Conservation (phyloP, 2,329 filamentous ascomycete species). For the Exutisphaerella laricina region DNA sequence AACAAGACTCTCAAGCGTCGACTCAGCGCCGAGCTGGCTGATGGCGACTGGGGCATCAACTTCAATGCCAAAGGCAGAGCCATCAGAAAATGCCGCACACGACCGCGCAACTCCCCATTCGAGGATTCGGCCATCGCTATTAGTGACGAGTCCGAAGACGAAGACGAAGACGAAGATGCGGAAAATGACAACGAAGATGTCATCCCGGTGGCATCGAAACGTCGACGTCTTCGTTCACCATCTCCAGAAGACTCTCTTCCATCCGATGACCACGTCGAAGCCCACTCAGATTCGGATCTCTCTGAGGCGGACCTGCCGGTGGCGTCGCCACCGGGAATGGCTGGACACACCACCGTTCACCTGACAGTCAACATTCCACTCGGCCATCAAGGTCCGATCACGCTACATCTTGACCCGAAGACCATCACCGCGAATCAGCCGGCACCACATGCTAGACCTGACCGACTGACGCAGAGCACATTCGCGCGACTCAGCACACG, state of each 20-base stretch:
- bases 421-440: slow-evolving; percentile 8
- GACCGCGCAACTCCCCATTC: slow-evolving; percentile 35
- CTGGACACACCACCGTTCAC: slow-evolving; percentile 28
- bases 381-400: slow-evolving; percentile 42
- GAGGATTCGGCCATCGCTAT: slow-evolving; percentile 37
- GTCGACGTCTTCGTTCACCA: slow-evolving; percentile 31
- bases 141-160: slow-evolving; percentile 32
- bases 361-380: slow-evolving; percentile 44
- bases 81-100: slow-evolving; percentile 36
- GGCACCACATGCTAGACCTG: slow-evolving; percentile 1
- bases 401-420: slow-evolving; percentile 37
- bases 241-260: slow-evolving; percentile 20
- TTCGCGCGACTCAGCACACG: slow-evolving; percentile 18
- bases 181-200: slow-evolving; percentile 32
- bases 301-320: not conserved
- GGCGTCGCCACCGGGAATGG: slow-evolving; percentile 2
- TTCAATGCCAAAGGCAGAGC: slow-evolving; percentile 42
- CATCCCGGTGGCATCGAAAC: slow-evolving; percentile 18
- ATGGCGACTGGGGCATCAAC: slow-evolving; percentile 26
- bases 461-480: slow-evolving; percentile 14
- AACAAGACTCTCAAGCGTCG: slow-evolving; percentile 18
- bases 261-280: slow-evolving; percentile 18
- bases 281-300: slow-evolving; percentile 8
- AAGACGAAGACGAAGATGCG: slow-evolving; percentile 32
- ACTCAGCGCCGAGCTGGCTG: slow-evolving; percentile 26